Base-by-base conservation (phyloP, 2,329 filamentous ascomycete genomes). In the Thelonectria olida region DNA sequence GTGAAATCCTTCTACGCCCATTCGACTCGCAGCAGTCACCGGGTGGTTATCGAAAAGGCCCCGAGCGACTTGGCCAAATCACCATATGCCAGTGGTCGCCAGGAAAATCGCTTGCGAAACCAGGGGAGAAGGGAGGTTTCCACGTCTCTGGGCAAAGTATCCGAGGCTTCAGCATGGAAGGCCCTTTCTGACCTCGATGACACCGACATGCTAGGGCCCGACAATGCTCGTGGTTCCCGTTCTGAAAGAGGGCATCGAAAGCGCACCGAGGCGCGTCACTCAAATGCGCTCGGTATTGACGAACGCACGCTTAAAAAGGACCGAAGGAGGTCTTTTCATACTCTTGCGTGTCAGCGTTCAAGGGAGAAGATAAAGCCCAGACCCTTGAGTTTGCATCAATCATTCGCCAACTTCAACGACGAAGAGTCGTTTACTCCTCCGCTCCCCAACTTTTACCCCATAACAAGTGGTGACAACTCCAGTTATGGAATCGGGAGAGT, bases 1-100 rank as follows among this genome's bases (percentile, higher is more conserved):
- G 75, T 77, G 0, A 73, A 74, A 23, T 74, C 75, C 2, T 80
- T 78, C 27, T 79, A 81, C 62, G 68, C 75, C 8, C 60, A 60
- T 7, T 61, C 68, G 2, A 59, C 28, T 36, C 23, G 7, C 17
- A 20, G 10, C 12, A 22, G 23, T 44, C 28, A 42, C 45, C 17
- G 54, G 34, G 45, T 47, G n/a, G 63, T 63, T 6, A 54, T 60
- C 10, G 68, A 69, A 19, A 50, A 58, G 12, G 54, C 71, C 19
- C 31, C 31, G 7, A 34, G 7, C 6, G 31, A 34, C 12, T 4
- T 34, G 31, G 55, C 69, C 3, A 64, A 64, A 39, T 55, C 61
- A 6, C 57, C 66, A 27, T 22, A 58, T 44, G 36, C 12, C 12
- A 49, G 15, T 45, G 61, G 1, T 61, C 45, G 5, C 59, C 58